Percentiles rank a stretch among this genome's conserved stretches.
phyloP scores from a whole-genome alignment of 2,329 filamentous ascomycete genomes.

The Fusarium sp. region DNA sequence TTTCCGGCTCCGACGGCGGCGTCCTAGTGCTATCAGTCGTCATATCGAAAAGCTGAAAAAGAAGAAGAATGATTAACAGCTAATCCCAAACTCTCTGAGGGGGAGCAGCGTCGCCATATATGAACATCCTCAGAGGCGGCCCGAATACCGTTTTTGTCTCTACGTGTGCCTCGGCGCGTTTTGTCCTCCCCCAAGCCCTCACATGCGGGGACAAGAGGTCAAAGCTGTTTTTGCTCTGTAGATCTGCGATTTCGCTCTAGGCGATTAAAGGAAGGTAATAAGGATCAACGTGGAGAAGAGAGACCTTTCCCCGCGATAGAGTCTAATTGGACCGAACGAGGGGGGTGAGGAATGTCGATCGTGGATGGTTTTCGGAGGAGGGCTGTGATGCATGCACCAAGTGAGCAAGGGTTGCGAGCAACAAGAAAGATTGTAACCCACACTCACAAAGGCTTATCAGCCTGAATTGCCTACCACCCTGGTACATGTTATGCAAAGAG shows the following conservation, averaged over 20 bases:
- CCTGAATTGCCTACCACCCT: not conserved
- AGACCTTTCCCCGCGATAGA: constrained; percentile 18
- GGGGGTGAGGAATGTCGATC: constrained; percentile 25
- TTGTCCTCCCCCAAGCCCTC: constrained; percentile 1
- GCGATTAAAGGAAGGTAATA: constrained; percentile 34
- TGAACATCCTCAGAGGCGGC: not conserved
- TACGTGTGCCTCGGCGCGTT: not conserved
- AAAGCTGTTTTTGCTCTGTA: not conserved
- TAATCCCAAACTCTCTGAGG: not conserved
- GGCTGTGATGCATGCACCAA: constrained; percentile 20
- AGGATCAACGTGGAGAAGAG: constrained; percentile 22
- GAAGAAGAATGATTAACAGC: not conserved
- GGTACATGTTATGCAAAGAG: not conserved
- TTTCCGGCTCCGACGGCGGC: constrained; percentile 30
- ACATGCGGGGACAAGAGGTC: constrained; percentile 26
- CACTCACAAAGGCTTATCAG: not conserved
- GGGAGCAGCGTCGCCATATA: not conserved
- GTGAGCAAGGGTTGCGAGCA: not conserved
- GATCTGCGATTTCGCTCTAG: constrained; percentile 33
- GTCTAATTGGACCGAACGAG: constrained; percentile 26
- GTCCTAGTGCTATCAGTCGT: constrained; percentile 32
- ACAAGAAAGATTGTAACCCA: not conserved
- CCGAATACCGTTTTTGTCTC: not conserved
- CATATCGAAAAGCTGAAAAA: constrained; percentile 9
- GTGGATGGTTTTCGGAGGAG: constrained; percentile 1